Base-by-base conservation (phyloP, 2,329 filamentous ascomycete species). In the Pseudocercospora cruenta region DNA sequence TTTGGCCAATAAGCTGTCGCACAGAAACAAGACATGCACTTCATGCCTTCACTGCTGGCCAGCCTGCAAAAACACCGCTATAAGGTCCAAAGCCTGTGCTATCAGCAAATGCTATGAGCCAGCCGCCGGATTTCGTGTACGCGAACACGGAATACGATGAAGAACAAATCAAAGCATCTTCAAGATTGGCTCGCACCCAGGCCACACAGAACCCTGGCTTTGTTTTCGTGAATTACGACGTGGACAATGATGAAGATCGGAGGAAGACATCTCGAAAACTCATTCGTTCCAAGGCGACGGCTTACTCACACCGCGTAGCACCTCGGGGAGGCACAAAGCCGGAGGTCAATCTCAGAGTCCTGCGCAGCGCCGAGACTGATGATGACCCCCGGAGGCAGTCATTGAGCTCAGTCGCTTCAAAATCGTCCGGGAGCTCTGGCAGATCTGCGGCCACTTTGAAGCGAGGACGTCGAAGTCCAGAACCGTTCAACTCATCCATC, bases 251-350 rank as follows among this genome's bases (percentile, higher is more conserved):
- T 53, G 64, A 68, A 16, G 51, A 69, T 19, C 51, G 63, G 49
- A 68, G 58, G 47, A 67, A 66, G 54, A 62, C 55, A 26, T 47
- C 58, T 9, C 66, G 63, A 19, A 67, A 66, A 60, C 58, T 67
- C 22, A 69, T 72, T 2, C 66, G 70, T 7, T 70, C 69, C 57
- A 67, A 64, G 54, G 70, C 70, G 4, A 70, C 69, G 8, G 62
- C 68, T 0, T 66, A 72, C 39, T 65, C 59, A 14, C 70, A 72
- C 47, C 68, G 69, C 10, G 62, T 67, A 3, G 64, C 65, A 10
- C 69, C 70, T 5, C 36, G 68, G 63, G 68, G 68, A 19, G 53
- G 58, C 16, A 31, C 61, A 19, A 69, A 66, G 43, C 49, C 62
- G 19, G 67, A 69, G 16, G 60, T 60, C 60, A 54, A 39, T 22